phyloP scores from a whole-genome alignment of 768 basidiomycete genomes.

The Chlorophyllum brunneum region DNA sequence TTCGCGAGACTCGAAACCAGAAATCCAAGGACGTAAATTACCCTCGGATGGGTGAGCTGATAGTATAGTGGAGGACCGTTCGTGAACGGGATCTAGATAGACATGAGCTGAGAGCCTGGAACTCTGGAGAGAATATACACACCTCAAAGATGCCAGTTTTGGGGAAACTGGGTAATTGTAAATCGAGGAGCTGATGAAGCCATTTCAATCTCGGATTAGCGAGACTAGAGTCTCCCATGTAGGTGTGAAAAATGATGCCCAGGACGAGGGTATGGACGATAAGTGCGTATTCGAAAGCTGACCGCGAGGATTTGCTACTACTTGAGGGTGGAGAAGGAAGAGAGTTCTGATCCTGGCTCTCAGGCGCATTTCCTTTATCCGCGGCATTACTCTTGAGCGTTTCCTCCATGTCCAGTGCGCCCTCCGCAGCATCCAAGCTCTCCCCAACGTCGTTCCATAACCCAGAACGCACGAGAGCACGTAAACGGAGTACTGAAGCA shows the following conservation, averaged over 20 bases:
- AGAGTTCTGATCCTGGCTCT: slow-evolving; percentile 17
- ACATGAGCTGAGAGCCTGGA: slow-evolving; percentile 14
- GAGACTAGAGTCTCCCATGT: slow-evolving; percentile 45
- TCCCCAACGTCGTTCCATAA: slow-evolving; percentile 49
- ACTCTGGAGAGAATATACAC: slow-evolving; percentile 5
- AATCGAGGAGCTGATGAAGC: slow-evolving; percentile 66
- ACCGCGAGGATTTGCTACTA: background rate
- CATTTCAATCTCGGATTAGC: slow-evolving; percentile 49
- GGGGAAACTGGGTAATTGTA: slow-evolving; percentile 24
- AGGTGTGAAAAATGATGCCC: slow-evolving; percentile 58
- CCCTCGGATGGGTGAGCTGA: slow-evolving; percentile 64
- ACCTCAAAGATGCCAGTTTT: slow-evolving; percentile 32
- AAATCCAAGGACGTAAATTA: slow-evolving; percentile 61
- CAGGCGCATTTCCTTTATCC: slow-evolving; percentile 18
- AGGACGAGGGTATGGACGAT: slow-evolving; percentile 60
- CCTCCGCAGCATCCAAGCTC: slow-evolving; percentile 49
- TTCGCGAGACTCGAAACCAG: slow-evolving; percentile 64
- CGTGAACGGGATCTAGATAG: slow-evolving; percentile 31
- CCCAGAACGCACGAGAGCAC: slow-evolving; percentile 53
- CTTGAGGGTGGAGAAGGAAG: slow-evolving; percentile 4
- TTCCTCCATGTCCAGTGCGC: slow-evolving; percentile 46
- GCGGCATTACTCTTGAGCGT: slow-evolving; percentile 30
- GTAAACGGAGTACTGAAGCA: slow-evolving; percentile 42
- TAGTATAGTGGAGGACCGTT: slow-evolving; percentile 44
- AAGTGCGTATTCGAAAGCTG: slow-evolving; percentile 25